Base-by-base conservation (phyloP, 371 early-diverging fungal species). In the Saksenaea vasiformis region DNA sequence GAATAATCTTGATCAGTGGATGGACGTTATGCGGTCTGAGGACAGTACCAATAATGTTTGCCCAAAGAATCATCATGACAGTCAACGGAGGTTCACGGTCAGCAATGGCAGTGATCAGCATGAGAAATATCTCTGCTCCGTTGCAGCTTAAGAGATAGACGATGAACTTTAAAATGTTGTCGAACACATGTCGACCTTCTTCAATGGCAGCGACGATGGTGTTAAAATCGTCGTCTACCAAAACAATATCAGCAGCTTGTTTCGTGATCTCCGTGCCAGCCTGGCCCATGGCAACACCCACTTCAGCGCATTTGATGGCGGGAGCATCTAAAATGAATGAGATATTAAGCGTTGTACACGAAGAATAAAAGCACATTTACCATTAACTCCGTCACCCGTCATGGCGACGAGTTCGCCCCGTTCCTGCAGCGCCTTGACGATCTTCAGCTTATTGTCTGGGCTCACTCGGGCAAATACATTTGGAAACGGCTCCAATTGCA, bases 401-500 rank as follows among this genome's bases (percentile, higher is more conserved):
- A 90, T 89, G 34, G 89, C 89, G 35, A 84, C 91, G 1, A 85
- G 73, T 53, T 90, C 88, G 9, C 88, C 88, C 54, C 90, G 83
- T 34, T 86, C 73, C 70, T 99, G 95, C 61, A 99, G 74, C 1
- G 98, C 95, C 65, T 88, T 83, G 17, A 99, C 96, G 74, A 99
- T 93, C 76, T 92, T 94, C 47, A 97, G 82, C 78, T 99, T 99
- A 74, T 96, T 97, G 67, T 98, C 96, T 0, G 99, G 98, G 58
- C 86, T 88, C 66, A 94, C 93, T 58, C 99, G 87, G 1, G 98
- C 97, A 85, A 98, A 94, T 1, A 98, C 96, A 26, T 87, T 87
- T 8, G 96, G 97, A 62, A 96, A 92, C 17, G 95, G 93, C 5
- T 84, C 76, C 36, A 95, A 70, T 15, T 79, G 86, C 14, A 91